A percentile compares a stretch with the other conserved stretches of the same genome.
Conservation (phyloP, 2,329 filamentous ascomycete genomes). For the Nigrospora sphaerica region DNA sequence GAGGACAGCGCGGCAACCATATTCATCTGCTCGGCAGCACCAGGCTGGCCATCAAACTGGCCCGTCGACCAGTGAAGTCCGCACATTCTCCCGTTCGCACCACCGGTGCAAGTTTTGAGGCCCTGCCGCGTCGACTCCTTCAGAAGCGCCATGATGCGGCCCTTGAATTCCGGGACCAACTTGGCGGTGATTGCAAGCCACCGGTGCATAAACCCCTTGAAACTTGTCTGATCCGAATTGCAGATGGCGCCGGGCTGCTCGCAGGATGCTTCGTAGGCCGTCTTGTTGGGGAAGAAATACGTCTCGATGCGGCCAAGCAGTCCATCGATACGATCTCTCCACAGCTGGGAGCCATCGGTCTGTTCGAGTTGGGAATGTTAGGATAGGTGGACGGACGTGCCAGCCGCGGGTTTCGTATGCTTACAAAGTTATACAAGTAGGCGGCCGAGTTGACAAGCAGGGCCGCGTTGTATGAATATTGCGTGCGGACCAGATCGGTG, state of each 20-base stretch:
- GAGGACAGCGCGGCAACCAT: constrained; percentile 36
- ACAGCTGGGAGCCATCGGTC: constrained; percentile 29
- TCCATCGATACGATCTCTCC: constrained; percentile 38
- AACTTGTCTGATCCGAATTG: constrained; percentile 45
- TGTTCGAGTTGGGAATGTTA: constrained; percentile 15
- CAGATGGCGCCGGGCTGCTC: constrained; percentile 40
- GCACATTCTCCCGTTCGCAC: constrained; percentile 21
- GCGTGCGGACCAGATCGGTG: constrained; percentile 33
- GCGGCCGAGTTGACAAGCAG: constrained; percentile 34
- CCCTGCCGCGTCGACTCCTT: constrained; percentile 29
- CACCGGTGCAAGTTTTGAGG: constrained; percentile 23
- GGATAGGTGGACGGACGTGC: too few relatives aligned
- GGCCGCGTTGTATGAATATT: constrained; percentile 43
- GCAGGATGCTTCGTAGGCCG: constrained; percentile 48
- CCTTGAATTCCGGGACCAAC: constrained; percentile 26
- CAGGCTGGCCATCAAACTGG: constrained; percentile 32
- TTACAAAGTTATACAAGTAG: constrained; percentile 27
- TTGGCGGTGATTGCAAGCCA: constrained; percentile 32
- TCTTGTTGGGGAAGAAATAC: constrained; percentile 38
- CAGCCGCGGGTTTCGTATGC: constrained; percentile 3
- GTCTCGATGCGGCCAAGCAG: constrained; percentile 33
- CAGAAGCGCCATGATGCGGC: constrained; percentile 25
- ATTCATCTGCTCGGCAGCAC: constrained; percentile 47
- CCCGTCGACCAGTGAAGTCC: constrained; percentile 12
- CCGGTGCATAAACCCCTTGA: constrained; percentile 48